phyloP scores from a whole-genome alignment of 331 rosid species.

The Acacia pycnantha region DNA sequence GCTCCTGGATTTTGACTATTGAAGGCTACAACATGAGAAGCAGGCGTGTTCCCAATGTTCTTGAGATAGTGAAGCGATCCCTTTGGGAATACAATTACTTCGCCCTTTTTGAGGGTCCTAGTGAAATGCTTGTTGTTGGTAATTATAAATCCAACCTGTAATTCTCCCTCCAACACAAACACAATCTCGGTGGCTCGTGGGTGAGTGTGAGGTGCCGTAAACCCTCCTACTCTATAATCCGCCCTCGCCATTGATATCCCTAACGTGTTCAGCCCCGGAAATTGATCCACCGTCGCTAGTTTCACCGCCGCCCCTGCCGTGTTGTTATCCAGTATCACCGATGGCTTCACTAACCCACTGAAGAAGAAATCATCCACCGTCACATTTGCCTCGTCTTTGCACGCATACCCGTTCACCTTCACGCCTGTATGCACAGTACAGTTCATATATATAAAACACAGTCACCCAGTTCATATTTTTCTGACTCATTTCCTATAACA shows the following conservation, averaged over 20 bases:
- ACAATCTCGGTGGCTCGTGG: slow-evolving; percentile 56
- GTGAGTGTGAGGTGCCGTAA: slow-evolving; percentile 56
- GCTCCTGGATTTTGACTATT: slow-evolving; percentile 55
- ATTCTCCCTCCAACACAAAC: slow-evolving; percentile 48
- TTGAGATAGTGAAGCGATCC: slow-evolving; percentile 47
- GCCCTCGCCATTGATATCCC: slow-evolving; percentile 43
- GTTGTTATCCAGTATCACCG: slow-evolving; percentile 30
- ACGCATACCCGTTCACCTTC: slow-evolving; percentile 56
- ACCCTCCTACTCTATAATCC: slow-evolving; percentile 43
- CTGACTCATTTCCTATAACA: no score
- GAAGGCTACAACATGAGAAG: slow-evolving; percentile 48
- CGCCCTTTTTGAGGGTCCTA: slow-evolving; percentile 41
- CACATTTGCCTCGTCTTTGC: slow-evolving; percentile 47
- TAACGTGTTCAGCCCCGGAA: slow-evolving; percentile 53
- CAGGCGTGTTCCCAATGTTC: slow-evolving; percentile 40
- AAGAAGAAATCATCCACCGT: slow-evolving; percentile 51
- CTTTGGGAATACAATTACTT: slow-evolving; percentile 53
- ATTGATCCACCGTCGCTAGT: slow-evolving; percentile 39
- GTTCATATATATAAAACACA: neutral
- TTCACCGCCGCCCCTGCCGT: slow-evolving; percentile 41
- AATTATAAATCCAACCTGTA: slow-evolving; percentile 47
- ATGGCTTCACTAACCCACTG: slow-evolving; percentile 41
- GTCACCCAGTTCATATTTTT: no score
- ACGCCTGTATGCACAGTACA: slow-evolving; percentile 23
- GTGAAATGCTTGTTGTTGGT: slow-evolving; percentile 46